Percentiles rank a stretch among this genome's conserved stretches.
These are phyloP conservation scores for Phaeophleospora eucalypticola DNA, from an alignment of 2,329 filamentous ascomycete species.

Conservation along the genomic window DNA sequence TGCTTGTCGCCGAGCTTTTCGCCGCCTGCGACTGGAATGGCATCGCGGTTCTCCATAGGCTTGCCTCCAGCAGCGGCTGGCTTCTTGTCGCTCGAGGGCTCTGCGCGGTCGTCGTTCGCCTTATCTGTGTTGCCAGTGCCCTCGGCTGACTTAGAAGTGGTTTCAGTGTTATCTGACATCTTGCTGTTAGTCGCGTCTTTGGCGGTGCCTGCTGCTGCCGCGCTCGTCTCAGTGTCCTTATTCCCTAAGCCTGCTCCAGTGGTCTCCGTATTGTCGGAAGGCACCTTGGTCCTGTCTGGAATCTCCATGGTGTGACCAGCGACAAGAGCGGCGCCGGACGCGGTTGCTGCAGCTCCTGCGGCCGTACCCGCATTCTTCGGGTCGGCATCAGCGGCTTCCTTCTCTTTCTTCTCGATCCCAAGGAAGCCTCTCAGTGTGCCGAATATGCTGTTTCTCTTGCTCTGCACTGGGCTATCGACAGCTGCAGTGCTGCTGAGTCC, in stretches of 20 bases:
- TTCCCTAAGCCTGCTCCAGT: not conserved
- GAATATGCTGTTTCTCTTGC: constrained; percentile 15
- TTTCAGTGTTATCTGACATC: constrained; percentile 4
- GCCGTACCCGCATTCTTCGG: constrained; percentile 8
- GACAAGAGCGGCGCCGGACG: constrained; percentile 1
- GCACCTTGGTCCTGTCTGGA: constrained; percentile 1
- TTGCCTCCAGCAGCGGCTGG: constrained; percentile 11
- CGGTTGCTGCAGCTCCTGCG: constrained; percentile 9
- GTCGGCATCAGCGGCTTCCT: constrained; percentile 4
- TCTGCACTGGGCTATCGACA: constrained; percentile 18
- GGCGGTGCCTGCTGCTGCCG: not conserved
- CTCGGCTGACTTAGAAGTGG: not conserved
- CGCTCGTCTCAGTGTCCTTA: constrained; percentile 1
- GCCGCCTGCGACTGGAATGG: constrained; percentile 33
- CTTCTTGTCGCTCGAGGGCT: constrained; percentile 12
- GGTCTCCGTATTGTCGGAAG: not conserved
- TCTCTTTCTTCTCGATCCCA: constrained; percentile 14
- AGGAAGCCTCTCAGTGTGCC: constrained; percentile 23
- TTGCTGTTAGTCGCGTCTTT: not conserved
- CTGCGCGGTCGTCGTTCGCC: not conserved
- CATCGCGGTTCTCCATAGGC: constrained; percentile 23
- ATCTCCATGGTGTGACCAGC: no score
- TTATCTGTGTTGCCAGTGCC: constrained; percentile 4
- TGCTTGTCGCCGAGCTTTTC: constrained; percentile 30
- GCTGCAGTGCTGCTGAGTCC: constrained; percentile 20